A percentile compares a stretch with the other conserved stretches of the same genome.
These are phyloP conservation scores for Zelopaecilomyces penicillatus DNA, from an alignment of 2,329 filamentous ascomycete species.

Conservation along the genomic window DNA sequence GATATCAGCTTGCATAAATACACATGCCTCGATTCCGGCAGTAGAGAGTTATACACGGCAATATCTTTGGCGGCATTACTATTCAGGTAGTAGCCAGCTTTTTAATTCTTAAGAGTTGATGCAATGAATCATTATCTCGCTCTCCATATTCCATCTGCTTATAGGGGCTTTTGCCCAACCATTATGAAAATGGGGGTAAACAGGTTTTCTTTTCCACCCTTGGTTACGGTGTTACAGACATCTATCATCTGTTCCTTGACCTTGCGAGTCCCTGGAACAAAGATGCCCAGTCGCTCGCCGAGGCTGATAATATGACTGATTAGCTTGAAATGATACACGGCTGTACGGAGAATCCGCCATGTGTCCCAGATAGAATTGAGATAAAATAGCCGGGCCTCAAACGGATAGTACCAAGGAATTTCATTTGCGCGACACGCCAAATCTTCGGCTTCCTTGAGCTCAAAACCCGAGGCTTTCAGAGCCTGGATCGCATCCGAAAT, in stretches of 20 bases:
- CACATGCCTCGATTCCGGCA: too few species aligned
- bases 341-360: neutral
- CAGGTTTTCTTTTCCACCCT: neutral
- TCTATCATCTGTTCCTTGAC: too few species aligned
- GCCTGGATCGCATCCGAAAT: neutral
- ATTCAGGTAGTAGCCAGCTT: too few species aligned
- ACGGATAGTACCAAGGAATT: neutral
- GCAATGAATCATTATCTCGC: too few species aligned
- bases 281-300: too few species aligned
- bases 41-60: too few species aligned
- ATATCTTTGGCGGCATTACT: too few species aligned
- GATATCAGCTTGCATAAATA: too few species aligned
- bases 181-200: neutral
- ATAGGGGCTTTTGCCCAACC: neutral
- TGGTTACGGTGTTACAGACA: neutral
- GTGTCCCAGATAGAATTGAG: neutral
- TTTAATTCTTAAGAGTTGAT: too few species aligned
- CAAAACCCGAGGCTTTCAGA: neutral
- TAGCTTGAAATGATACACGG: neutral
- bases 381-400: neutral
- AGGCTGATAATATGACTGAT: too few species aligned
- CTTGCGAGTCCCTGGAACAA: too few species aligned
- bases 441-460: neutral
- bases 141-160: neutral
- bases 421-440: neutral